Conservation (phyloP, 2,329 filamentous ascomycete genomes). For the Trichoderma breve region DNA sequence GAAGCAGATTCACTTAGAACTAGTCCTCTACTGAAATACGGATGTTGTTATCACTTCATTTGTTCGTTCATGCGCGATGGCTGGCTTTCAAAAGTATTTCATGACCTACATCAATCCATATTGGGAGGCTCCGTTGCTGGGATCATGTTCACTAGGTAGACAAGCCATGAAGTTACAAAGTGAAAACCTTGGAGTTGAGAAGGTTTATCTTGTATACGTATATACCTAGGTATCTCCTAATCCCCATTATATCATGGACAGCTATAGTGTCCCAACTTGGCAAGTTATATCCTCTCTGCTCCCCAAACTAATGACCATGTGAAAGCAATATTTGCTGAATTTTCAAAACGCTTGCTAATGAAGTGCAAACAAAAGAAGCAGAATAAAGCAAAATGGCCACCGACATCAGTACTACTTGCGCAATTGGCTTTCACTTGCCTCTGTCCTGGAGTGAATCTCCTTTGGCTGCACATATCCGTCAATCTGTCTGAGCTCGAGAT, state of each 20-base stretch:
- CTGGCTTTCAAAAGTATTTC: not conserved
- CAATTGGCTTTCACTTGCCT: slow-evolving; percentile 22
- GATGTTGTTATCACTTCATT: not conserved
- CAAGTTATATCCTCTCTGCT: not conserved
- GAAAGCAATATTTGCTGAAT: not conserved
- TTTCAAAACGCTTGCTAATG: not conserved
- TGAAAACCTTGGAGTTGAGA: not conserved
- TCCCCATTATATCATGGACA: not conserved
- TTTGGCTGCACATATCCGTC: slow-evolving; percentile 19
- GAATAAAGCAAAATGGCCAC: not conserved
- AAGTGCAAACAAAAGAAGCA: not conserved
- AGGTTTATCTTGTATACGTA: not conserved
- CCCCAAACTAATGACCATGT: not conserved
- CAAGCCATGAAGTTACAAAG: not conserved
- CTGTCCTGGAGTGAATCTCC: not conserved
- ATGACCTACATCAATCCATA: not conserved
- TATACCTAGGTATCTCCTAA: not conserved
- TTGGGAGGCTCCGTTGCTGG: not conserved
- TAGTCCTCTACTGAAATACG: not conserved
- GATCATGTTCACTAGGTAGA: not conserved
- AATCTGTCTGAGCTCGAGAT: slow-evolving; percentile 35
- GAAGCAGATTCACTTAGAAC: not conserved
- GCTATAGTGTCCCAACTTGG: not conserved
- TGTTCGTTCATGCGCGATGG: not conserved
- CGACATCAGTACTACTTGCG: slow-evolving; percentile 10